Evolutionary conservation across 2,329 filamentous ascomycete species (phyloP).

Genomic region (Moelleriella libera): DNA sequence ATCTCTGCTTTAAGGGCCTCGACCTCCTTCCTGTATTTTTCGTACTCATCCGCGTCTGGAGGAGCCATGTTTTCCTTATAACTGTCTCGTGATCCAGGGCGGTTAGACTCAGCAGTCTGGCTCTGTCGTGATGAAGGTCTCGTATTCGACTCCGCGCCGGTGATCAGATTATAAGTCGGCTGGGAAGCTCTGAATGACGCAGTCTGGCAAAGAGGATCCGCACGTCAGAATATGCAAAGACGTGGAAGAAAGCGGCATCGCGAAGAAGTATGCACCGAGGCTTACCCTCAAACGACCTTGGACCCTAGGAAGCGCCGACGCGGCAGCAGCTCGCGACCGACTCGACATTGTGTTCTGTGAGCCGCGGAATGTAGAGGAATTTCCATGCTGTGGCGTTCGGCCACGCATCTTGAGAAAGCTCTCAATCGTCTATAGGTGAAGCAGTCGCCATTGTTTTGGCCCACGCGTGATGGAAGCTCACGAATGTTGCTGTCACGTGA

Average conservation of each 20-base stretch:
- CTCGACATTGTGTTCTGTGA: slow-evolving; percentile 15
- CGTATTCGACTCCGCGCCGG: slow-evolving; percentile 30
- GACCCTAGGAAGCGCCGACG: slow-evolving; percentile 20
- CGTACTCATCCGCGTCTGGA: slow-evolving; percentile 43
- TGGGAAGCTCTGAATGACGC: slow-evolving; percentile 36
- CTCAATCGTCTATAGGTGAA: too few relatives aligned
- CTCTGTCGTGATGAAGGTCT: slow-evolving; percentile 27
- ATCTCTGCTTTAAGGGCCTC: slow-evolving; percentile 84
- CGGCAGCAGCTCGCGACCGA: slow-evolving; percentile 19
- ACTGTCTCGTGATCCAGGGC: slow-evolving; percentile 39
- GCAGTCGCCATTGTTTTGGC: too few relatives aligned
- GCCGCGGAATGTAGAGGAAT: slow-evolving; percentile 12
- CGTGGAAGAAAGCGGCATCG: slow-evolving; percentile 1
- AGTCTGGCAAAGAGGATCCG: slow-evolving; percentile 14
- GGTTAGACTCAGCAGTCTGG: slow-evolving; percentile 23
- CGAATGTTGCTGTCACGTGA: too few relatives aligned
- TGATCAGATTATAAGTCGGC: slow-evolving; percentile 45
- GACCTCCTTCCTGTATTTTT: slow-evolving; percentile 39
- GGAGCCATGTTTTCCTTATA: slow-evolving; percentile 47
- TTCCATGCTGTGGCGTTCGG: slow-evolving; percentile 17
- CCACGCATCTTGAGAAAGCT: slow-evolving; percentile 14
- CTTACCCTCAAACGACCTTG: slow-evolving; percentile 25
- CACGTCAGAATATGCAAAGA: slow-evolving; percentile 1
- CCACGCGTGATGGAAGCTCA: too few relatives aligned
- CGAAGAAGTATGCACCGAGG: slow-evolving; percentile 2